Conservation (phyloP, 2,329 filamentous ascomycete species). For the Fusarium nurragi region DNA sequence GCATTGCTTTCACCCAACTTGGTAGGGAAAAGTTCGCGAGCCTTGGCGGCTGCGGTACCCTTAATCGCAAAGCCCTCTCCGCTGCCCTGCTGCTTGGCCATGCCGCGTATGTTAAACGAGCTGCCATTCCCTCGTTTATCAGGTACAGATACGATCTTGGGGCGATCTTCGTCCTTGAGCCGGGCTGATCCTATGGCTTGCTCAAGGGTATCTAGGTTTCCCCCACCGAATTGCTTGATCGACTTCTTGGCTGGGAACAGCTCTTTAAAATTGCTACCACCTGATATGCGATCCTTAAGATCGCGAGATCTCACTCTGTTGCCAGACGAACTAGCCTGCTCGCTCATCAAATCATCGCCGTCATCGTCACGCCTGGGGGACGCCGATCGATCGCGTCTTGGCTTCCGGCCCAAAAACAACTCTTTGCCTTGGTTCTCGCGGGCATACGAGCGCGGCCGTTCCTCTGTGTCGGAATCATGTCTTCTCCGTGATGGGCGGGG, state of each 20-base stretch:
- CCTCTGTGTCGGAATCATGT: slow-evolving; percentile 42
- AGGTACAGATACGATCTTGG: slow-evolving; percentile 68
- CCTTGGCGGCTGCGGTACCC: slow-evolving; percentile 58
- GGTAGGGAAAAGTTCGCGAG: slow-evolving; percentile 75
- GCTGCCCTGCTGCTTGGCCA: slow-evolving; percentile 58
- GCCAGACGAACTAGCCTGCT: slow-evolving; percentile 44
- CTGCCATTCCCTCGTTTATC: slow-evolving; percentile 52
- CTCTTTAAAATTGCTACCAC: slow-evolving; percentile 49
- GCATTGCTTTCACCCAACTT: slow-evolving; percentile 66
- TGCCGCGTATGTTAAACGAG: slow-evolving; percentile 69
- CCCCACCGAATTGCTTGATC: slow-evolving; percentile 38
- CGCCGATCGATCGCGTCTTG: slow-evolving; percentile 59
- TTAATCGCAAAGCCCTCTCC: slow-evolving; percentile 71
- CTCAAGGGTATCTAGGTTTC: slow-evolving; percentile 53
- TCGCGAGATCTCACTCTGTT: slow-evolving; percentile 50
- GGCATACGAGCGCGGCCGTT: slow-evolving; percentile 44
- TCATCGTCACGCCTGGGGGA: slow-evolving; percentile 59
- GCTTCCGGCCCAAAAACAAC: slow-evolving; percentile 63
- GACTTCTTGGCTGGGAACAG: slow-evolving; percentile 52
- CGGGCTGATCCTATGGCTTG: slow-evolving; percentile 52
- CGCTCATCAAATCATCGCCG: slow-evolving; percentile 53
- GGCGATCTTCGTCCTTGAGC: slow-evolving; percentile 51
- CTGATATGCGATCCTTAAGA: slow-evolving; percentile 48
- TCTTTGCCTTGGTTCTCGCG: slow-evolving; percentile 65
- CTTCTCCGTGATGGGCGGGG: slow-evolving; percentile 47